These are phyloP conservation scores for Apophysomyces elegans DNA, from an alignment of 371 early-diverging fungal genomes.

Conservation along the genomic window DNA sequence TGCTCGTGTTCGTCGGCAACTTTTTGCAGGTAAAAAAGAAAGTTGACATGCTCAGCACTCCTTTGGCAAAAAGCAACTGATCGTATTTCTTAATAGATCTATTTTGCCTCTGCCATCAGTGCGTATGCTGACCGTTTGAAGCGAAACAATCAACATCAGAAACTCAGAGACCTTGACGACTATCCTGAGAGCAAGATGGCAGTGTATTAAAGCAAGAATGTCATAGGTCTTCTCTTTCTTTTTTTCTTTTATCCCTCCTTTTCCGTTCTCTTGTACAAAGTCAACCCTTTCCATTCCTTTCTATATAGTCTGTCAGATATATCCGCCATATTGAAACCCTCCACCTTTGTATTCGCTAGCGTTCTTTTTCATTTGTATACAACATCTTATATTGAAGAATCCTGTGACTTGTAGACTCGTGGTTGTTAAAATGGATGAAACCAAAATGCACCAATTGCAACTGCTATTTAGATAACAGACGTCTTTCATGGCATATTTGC, in stretches of 20 bases:
- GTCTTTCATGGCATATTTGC: too few species aligned
- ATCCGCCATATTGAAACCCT: constrained; percentile 2
- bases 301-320: constrained; percentile 3
- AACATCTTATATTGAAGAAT: neutral
- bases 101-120: constrained; percentile 26
- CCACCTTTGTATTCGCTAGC: neutral
- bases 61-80: neutral
- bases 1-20: constrained; percentile 26
- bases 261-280: neutral
- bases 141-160: constrained; percentile 28
- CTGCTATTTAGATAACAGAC: neutral
- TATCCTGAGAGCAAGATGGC: constrained; percentile 21
- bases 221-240: neutral
- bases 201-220: neutral
- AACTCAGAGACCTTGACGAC: constrained; percentile 30
- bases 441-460: neutral
- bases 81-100: constrained; percentile 14
- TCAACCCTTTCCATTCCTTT: constrained; percentile 10
- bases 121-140: constrained; percentile 32
- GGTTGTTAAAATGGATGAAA: neutral
- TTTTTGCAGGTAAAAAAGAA: constrained; percentile 22
- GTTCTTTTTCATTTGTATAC: constrained; percentile 1
- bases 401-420: neutral
- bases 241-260: neutral
- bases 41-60: neutral